Evolutionary conservation across 306 rosid species (phyloP).

Genomic region (Lathyrus aphaca): DNA sequence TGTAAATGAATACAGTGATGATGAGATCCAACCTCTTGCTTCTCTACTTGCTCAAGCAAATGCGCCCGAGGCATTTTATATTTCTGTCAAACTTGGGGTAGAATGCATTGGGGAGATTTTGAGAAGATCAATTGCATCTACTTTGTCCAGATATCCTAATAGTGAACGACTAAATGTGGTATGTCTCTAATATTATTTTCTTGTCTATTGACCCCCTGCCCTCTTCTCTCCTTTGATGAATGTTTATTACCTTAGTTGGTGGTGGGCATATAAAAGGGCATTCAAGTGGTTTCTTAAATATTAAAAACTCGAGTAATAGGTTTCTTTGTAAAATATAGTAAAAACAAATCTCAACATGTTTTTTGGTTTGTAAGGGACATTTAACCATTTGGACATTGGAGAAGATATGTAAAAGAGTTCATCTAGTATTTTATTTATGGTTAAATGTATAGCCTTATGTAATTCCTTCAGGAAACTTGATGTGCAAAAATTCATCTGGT

Average conservation of each 20-base stretch:
- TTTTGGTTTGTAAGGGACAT: conserved; percentile 30
- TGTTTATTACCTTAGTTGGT: conserved; percentile 24
- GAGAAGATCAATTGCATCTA: conserved; percentile 80
- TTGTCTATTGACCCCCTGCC: conserved; percentile 9
- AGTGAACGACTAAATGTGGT: conserved; percentile 84
- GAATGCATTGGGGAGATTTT: conserved; percentile 94
- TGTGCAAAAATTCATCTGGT: conserved; percentile 9
- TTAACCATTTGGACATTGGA: conserved; percentile 13
- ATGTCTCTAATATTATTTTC: conserved; percentile 38
- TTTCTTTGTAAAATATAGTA: conserved; percentile 21
- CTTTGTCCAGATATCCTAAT: conserved; percentile 76
- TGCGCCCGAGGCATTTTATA: conserved; percentile 92
- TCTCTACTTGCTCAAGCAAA: conserved; percentile 78
- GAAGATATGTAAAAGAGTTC: conserved; percentile 24
- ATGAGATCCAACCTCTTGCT: conserved; percentile 94
- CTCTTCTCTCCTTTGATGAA: neutral
- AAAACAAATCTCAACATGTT: neutral
- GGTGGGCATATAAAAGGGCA: neutral
- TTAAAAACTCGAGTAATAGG: conserved; percentile 12
- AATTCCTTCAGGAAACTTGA: conserved; percentile 6
- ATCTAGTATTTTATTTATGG: conserved; percentile 4
- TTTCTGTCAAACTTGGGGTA: conserved; percentile 92
- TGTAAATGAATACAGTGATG: conserved; percentile 73
- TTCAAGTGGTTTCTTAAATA: conserved; percentile 23
- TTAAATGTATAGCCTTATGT: conserved; percentile 2